Conservation (phyloP, 2,329 filamentous ascomycete genomes). For the Ophiostoma ulmi region DNA sequence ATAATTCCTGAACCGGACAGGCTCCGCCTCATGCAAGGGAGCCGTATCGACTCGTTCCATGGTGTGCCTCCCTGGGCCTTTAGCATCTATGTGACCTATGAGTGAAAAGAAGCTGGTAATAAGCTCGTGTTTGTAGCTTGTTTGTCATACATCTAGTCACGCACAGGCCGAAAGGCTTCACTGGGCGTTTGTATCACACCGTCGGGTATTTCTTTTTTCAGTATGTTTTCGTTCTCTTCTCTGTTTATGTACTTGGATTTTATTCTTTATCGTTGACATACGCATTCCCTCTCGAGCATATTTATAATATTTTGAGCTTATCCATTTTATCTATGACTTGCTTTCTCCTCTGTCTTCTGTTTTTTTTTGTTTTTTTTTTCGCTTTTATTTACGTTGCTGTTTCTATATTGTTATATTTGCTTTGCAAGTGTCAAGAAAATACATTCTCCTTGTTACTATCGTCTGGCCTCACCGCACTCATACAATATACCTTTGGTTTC, state of each 20-base stretch:
- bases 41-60: neutral
- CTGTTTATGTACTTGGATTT: no score
- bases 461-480: neutral
- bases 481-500: neutral
- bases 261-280: no score
- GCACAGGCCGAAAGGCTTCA: neutral
- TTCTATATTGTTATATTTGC: no score
- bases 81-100: neutral
- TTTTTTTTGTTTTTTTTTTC: no score
- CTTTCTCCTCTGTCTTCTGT: no score
- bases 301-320: no score
- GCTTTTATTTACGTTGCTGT: no score
- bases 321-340: no score
- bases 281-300: no score
- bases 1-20: neutral
- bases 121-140: neutral
- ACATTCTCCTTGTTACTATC: neutral
- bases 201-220: neutral
- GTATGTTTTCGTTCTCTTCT: neutral
- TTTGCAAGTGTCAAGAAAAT: no score
- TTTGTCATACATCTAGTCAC: neutral
- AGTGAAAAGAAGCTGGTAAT: neutral
- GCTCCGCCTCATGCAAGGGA: neutral
- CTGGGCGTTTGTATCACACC: neutral
- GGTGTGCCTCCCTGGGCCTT: neutral